Conservation (phyloP, 495 filamentous ascomycete genomes). For the Neurospora cerealis region DNA sequence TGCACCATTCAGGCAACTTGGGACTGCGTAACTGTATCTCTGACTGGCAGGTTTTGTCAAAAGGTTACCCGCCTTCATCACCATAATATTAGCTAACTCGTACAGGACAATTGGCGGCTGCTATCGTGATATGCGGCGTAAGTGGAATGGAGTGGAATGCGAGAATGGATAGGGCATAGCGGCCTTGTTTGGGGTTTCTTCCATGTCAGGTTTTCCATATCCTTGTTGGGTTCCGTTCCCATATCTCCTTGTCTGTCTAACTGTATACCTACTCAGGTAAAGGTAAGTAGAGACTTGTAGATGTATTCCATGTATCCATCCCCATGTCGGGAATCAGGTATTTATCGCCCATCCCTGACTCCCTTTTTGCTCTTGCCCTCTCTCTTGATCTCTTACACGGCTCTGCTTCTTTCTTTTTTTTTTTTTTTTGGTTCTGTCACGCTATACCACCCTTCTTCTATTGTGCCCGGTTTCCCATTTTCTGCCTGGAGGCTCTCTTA, state of each 20-base stretch:
- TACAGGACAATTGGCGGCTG: neutral
- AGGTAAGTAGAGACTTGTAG: neutral
- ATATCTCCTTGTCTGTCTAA: neutral
- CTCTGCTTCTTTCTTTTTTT: neutral
- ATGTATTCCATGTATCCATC: neutral
- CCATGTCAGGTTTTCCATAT: neutral
- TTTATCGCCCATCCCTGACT: neutral
- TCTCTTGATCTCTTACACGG: neutral
- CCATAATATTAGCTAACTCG: neutral
- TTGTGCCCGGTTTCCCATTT: neutral
- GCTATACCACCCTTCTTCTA: neutral
- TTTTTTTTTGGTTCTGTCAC: neutral
- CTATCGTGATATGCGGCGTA: neutral
- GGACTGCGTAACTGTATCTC: neutral
- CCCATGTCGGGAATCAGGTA: neutral
- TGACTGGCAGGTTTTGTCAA: neutral
- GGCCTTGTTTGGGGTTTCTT: neutral
- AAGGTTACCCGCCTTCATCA: neutral
- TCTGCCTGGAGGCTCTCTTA: neutral
- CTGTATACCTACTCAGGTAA: neutral
- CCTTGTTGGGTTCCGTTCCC: neutral
- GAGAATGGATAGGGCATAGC: neutral
- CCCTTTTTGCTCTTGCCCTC: neutral
- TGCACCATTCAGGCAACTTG: neutral
- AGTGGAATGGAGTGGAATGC: neutral